phyloP scores from a whole-genome alignment of 164 flowering plant genomes.

The Malania oleifera region DNA sequence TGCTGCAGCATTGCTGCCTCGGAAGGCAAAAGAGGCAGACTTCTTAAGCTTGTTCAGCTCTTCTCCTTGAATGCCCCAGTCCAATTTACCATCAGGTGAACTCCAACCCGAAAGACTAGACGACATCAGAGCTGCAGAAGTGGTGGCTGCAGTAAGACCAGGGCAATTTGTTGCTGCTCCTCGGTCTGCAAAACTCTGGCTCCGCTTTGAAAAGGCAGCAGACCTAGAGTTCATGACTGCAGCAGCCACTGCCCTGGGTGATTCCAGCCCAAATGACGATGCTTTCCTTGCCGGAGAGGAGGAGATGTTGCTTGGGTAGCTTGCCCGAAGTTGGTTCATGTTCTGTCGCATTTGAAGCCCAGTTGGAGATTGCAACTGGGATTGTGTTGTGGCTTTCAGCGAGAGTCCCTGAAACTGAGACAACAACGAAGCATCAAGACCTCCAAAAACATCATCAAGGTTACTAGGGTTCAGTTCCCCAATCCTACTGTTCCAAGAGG shows the following conservation, averaged over 20 bases:
- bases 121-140: conserved; percentile 28
- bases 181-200: conserved; percentile 86
- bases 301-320: conserved; percentile 38
- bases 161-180: conserved; percentile 27
- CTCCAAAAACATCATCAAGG: conserved; percentile 58
- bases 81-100: conserved; percentile 76
- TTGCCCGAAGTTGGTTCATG: conserved; percentile 48
- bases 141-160: conserved; percentile 22
- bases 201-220: conserved; percentile 69
- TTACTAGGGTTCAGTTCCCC: conserved; percentile 59
- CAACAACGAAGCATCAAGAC: conserved; percentile 43
- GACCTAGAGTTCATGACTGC: conserved; percentile 75
- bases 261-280: conserved; percentile 39
- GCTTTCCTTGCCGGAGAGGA: conserved; percentile 57
- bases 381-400: conserved; percentile 22
- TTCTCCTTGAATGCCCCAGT: conserved; percentile 85
- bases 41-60: conserved; percentile 75
- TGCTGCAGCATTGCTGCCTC: conserved; percentile 24
- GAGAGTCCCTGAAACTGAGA: conserved; percentile 52
- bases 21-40: conserved; percentile 74
- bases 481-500: conserved; percentile 34
- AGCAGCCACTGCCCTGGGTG: conserved; percentile 49
- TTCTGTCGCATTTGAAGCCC: conserved; percentile 49
- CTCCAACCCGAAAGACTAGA: conserved; percentile 61
- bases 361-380: conserved; percentile 55